phyloP scores from a whole-genome alignment of 2,329 filamentous ascomycete genomes.

The Nemania serpens region DNA sequence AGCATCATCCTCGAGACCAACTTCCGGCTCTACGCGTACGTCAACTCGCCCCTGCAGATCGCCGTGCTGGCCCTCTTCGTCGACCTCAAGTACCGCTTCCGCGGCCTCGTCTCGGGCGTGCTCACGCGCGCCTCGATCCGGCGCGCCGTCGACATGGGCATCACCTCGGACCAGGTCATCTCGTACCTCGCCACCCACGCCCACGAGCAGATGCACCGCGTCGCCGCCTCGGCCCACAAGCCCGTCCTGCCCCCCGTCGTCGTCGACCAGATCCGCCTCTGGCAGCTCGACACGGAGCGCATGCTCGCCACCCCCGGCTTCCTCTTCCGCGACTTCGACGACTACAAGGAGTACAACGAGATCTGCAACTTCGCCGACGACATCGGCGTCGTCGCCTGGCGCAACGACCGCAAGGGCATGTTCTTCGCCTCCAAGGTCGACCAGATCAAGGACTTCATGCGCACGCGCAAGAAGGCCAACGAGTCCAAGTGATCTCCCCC shows the following conservation, averaged over 20 bases:
- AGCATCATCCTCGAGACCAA: slow-evolving; percentile 98
- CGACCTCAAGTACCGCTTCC: slow-evolving; percentile 86
- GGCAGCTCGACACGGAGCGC: slow-evolving; percentile 96
- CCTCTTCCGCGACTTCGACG: slow-evolving; percentile 86
- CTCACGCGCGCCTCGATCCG: slow-evolving; percentile 88
- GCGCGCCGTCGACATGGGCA: slow-evolving; percentile 84
- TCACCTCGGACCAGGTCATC: slow-evolving; percentile 94
- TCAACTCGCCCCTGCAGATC: slow-evolving; percentile 90
- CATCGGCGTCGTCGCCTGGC: slow-evolving; percentile 88
- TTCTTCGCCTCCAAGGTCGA: slow-evolving; percentile 94
- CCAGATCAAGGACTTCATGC: slow-evolving; percentile 82
- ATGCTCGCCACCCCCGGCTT: slow-evolving; percentile 86
- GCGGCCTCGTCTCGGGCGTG: slow-evolving; percentile 91
- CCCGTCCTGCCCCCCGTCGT: slow-evolving; percentile 92
- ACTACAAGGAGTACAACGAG: slow-evolving; percentile 69
- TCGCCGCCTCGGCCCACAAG: slow-evolving; percentile 58
- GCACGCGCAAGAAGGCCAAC: slow-evolving; percentile 44
- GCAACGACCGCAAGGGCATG: slow-evolving; percentile 75
- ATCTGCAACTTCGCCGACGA: slow-evolving; percentile 82
- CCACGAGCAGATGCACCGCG: slow-evolving; percentile 87
- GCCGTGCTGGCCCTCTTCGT: slow-evolving; percentile 90
- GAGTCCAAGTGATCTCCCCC: slow-evolving; percentile 29
- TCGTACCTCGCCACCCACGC: slow-evolving; percentile 90
- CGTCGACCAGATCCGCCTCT: slow-evolving; percentile 94
- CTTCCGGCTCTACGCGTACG: slow-evolving; percentile 97